Conservation (phyloP, 345 rosid species). For the Brassica rapa region DNA sequence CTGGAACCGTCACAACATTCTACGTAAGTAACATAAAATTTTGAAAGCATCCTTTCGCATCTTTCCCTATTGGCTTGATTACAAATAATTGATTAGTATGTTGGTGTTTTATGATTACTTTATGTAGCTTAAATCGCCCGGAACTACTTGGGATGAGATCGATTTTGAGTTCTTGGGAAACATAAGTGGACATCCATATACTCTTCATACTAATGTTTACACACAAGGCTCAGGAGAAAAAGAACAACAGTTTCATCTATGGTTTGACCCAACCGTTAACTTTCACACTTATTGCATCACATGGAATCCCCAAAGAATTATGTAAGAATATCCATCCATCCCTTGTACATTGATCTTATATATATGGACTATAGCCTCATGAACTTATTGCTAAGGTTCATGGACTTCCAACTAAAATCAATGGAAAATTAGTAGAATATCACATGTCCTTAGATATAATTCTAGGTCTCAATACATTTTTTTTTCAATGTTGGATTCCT, state of each 20-base stretch:
- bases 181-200: slow-evolving; percentile 30
- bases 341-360: background rate
- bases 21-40: slow-evolving; percentile 23
- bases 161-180: slow-evolving; percentile 46
- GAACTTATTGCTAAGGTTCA: background rate
- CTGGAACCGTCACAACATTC: slow-evolving; percentile 40
- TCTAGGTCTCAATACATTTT: background rate
- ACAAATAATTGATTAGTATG: background rate
- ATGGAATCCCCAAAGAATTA: slow-evolving; percentile 40
- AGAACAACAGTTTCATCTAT: slow-evolving; percentile 35
- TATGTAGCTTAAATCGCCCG: slow-evolving; percentile 20
- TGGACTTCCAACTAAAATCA: background rate
- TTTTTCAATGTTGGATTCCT: background rate
- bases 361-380: background rate
- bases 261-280: slow-evolving; percentile 40
- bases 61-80: background rate
- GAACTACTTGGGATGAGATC: slow-evolving; percentile 37
- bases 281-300: slow-evolving; percentile 37
- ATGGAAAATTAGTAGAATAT: background rate
- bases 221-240: slow-evolving; percentile 33
- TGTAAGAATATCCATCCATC: slow-evolving; percentile 13
- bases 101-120: background rate
- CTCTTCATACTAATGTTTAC: slow-evolving; percentile 35
- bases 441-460: background rate
- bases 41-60: background rate